Base-by-base conservation (phyloP, 2,329 filamentous ascomycete species). In the Ceratocystis huliohia region DNA sequence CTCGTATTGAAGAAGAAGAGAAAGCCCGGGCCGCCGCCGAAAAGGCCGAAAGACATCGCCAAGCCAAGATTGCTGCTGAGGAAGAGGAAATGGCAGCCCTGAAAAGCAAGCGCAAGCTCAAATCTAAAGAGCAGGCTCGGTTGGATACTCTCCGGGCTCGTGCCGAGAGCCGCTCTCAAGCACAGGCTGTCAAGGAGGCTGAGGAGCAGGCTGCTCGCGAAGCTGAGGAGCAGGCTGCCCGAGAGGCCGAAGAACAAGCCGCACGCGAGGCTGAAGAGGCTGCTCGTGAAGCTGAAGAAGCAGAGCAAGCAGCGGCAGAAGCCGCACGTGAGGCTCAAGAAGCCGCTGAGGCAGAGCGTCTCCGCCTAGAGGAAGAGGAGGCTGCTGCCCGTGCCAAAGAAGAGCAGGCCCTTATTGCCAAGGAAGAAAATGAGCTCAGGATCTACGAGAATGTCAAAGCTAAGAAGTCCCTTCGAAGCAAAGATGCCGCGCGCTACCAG, bases 151-250 rank as follows among this genome's bases (percentile, higher is more conserved):
- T 70, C 15, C 61, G 73, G 61, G 73, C 71, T 20, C 71, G 73
- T 17, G 73, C 73, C 41, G 69, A 33, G 1, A 33, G 28, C 8
- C 61, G 64, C 25, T 33, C 61, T 7, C 28, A 64, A 28, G 67
- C 61, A 20, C 44, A 65, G 53, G 65, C 64, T 7, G 61, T 41
- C 13, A 70, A 73, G 22, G 71, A 70, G 48, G 73, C 73, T 10
- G 75, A 76, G 65, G 72, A 74, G 56, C 64, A 70, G 46, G 70
- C 65, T 46, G 48, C 70, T n/a, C 68, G 69, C 57, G 69, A 73
- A 1, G 72, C 70, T 5, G 72, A 70, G 5, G 74, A 76, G 66
- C 30, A 70, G 41, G 61, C 65, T 50, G 62, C 66, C 33, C 61
- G 61, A 10, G 62, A 61, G 20, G 72, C 70, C 5, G 71, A 70